Percentiles rank a stretch among this genome's conserved stretches.
These are phyloP conservation scores for Trichoderma sp. DNA, from an alignment of 2,329 filamentous ascomycete species.

Conservation along the genomic window DNA sequence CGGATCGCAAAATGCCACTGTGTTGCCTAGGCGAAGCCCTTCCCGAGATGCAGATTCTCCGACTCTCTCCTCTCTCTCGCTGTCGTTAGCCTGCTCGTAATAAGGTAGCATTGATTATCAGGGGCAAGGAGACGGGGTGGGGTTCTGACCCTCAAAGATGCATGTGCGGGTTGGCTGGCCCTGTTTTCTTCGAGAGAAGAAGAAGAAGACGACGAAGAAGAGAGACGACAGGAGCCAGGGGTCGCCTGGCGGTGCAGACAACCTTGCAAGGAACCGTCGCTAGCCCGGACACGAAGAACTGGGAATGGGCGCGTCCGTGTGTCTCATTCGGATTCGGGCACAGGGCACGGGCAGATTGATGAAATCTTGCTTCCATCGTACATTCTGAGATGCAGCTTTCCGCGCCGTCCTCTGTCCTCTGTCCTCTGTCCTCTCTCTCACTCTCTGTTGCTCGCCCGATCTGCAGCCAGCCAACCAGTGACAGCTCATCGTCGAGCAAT, in stretches of 20 bases:
- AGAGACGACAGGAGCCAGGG: too few relatives aligned
- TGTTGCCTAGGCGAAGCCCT: conserved; percentile 3
- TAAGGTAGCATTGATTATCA: conserved; percentile 4
- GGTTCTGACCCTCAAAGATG: not conserved
- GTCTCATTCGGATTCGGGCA: too few relatives aligned
- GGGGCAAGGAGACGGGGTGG: conserved; percentile 6
- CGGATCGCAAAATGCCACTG: not conserved
- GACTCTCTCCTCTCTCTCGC: not conserved
- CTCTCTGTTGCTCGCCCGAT: not conserved
- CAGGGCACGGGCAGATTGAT: too few relatives aligned
- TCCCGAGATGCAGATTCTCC: conserved; percentile 14
- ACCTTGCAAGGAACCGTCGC: too few relatives aligned
- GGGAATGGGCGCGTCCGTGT: too few relatives aligned
- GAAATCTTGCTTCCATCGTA: conserved; percentile 7
- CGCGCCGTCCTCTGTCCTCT: not conserved
- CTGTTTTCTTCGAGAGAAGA: not conserved
- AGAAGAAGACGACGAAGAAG: not conserved
- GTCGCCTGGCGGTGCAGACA: too few relatives aligned
- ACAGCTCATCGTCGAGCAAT: not conserved
- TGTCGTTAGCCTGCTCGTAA: not conserved
- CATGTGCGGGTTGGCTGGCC: not conserved
- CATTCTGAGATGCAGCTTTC: conserved; percentile 3
- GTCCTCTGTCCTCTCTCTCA: too few relatives aligned
- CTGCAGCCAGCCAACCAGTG: not conserved
- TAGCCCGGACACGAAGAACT: too few relatives aligned